Conservation (phyloP, 176 grass and related monocot genomes). For the Secale cereale region DNA sequence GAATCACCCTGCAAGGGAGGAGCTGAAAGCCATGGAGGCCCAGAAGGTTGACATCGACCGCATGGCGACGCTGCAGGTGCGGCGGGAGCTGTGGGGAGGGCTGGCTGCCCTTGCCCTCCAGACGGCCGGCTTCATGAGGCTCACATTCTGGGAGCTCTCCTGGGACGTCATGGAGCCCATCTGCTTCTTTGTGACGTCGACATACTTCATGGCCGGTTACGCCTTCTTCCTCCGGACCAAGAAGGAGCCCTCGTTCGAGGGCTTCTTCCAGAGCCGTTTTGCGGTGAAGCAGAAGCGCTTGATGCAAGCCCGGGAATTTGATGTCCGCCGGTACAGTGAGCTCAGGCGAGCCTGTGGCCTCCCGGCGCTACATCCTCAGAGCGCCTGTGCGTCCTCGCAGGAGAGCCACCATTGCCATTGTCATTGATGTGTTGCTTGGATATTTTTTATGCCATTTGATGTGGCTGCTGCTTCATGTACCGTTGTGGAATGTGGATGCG, state of each 20-base stretch:
- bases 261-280: constrained; percentile 80
- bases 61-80: constrained; percentile 28
- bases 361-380: background rate
- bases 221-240: constrained; percentile 87
- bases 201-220: constrained; percentile 90
- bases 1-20: constrained; percentile 20
- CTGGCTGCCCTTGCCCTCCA: constrained; percentile 58
- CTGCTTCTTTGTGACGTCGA: constrained; percentile 87
- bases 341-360: constrained; percentile 51
- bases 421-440: constrained; percentile 22
- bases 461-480: constrained; percentile 32
- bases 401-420: constrained; percentile 34
- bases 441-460: constrained; percentile 29
- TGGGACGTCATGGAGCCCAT: constrained; percentile 99
- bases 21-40: constrained; percentile 70
- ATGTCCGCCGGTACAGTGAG: constrained; percentile 51
- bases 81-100: constrained; percentile 74
- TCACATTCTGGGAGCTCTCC: constrained; percentile 96
- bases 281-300: constrained; percentile 55
- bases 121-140: constrained; percentile 77
- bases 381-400: background rate
- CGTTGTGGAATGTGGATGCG: constrained; percentile 30
- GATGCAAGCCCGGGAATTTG: constrained; percentile 47
- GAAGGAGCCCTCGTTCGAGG: constrained; percentile 86
- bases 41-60: constrained; percentile 65